A percentile compares a stretch with the other conserved stretches of the same genome.
These are phyloP conservation scores for Tubosaeta brunneosetosa DNA, from an alignment of 768 basidiomycete species.

Conservation along the genomic window DNA sequence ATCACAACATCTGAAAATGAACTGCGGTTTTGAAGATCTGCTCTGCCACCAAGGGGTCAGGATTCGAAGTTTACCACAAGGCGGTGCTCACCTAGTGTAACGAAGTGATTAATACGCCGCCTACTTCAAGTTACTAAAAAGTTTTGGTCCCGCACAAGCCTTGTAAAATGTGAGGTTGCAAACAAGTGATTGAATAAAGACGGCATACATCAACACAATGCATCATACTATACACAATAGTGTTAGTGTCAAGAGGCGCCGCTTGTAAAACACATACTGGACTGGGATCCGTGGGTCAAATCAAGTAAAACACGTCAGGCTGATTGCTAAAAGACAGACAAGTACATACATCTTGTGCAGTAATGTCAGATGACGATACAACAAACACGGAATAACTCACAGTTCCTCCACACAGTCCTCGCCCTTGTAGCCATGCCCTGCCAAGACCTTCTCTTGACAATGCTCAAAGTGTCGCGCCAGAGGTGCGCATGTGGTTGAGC, in stretches of 20 bases:
- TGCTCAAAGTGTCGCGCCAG: constrained; percentile 82
- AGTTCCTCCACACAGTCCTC: constrained; percentile 94
- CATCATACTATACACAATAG: constrained; percentile 60
- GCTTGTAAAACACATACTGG: constrained; percentile 52
- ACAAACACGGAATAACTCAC: constrained; percentile 41
- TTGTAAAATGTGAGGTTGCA: constrained; percentile 19
- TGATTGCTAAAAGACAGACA: neutral
- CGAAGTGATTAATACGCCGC: neutral
- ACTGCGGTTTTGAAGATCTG: constrained; percentile 13
- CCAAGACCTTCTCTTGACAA: constrained; percentile 82
- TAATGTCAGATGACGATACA: constrained; percentile 1
- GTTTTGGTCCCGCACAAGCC: constrained; percentile 66
- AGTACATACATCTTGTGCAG: constrained; percentile 23
- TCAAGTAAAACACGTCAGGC: constrained; percentile 6
- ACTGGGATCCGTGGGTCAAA: constrained; percentile 33
- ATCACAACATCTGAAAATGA: constrained; percentile 3
- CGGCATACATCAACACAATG: constrained; percentile 82
- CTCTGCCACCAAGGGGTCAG: constrained; percentile 10
- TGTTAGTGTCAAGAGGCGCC: constrained; percentile 2
- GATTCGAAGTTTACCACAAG: neutral
- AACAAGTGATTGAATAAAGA: neutral
- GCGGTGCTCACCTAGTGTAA: constrained; percentile 17
- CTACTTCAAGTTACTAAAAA: constrained; percentile 68
- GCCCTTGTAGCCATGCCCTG: constrained; percentile 78
- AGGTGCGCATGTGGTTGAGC: constrained; percentile 58